phyloP scores from a whole-genome alignment of 2,329 filamentous ascomycete genomes.

The Polychaeton citri region DNA sequence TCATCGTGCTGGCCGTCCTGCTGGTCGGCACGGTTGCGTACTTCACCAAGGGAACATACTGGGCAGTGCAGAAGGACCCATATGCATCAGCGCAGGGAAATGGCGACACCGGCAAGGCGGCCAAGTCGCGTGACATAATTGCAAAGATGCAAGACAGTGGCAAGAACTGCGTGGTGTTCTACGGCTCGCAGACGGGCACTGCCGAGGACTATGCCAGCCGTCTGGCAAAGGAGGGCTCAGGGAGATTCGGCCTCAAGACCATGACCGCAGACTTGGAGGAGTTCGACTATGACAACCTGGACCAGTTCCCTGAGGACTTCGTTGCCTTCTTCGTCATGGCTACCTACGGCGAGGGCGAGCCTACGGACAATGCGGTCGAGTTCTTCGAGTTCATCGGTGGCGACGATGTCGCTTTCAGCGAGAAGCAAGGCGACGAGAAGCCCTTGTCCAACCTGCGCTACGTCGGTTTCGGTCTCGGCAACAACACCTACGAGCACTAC shows the following conservation, averaged over 20 bases:
- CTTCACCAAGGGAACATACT: conserved; percentile 94
- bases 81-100: conserved; percentile 65
- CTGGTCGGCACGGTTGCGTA: conserved; percentile 83
- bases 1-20: conserved; percentile 76
- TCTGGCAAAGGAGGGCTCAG: conserved; percentile 92
- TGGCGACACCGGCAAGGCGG: conserved; percentile 54
- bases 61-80: conserved; percentile 77
- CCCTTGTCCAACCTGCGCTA: conserved; percentile 77
- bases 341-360: conserved; percentile 96
- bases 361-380: conserved; percentile 95
- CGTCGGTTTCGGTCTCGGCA: conserved; percentile 89
- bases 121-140: conserved; percentile 79
- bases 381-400: conserved; percentile 92
- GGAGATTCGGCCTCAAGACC: conserved; percentile 87
- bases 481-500: conserved; percentile 99
- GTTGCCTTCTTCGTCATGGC: conserved; percentile 89
- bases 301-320: conserved; percentile 78
- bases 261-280: conserved; percentile 98
- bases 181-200: conserved; percentile 95
- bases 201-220: conserved; percentile 96
- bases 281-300: conserved; percentile 91
- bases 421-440: conserved; percentile 51
- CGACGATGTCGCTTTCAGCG: conserved; percentile 70
- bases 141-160: conserved; percentile 91
- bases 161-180: conserved; percentile 98